phyloP scores from a whole-genome alignment of 495 filamentous ascomycete genomes.

The Neurospora sublineolata region DNA sequence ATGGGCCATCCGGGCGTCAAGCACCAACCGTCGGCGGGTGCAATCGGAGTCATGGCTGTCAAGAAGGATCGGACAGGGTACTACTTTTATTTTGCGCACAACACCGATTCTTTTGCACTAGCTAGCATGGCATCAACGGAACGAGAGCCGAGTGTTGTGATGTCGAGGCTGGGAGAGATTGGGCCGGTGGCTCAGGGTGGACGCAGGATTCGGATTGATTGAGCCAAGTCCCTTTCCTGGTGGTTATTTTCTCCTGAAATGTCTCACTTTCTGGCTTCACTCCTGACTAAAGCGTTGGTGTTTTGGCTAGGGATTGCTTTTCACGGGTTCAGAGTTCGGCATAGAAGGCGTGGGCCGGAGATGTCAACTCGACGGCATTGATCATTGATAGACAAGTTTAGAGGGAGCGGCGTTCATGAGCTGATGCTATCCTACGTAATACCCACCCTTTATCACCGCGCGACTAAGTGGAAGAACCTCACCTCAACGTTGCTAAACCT shows the following conservation, averaged over 20 bases:
- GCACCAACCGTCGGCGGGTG: slow-evolving; percentile 57
- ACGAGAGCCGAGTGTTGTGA: slow-evolving; percentile 57
- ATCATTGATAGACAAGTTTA: not conserved
- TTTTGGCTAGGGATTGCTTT: not conserved
- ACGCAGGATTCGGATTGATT: slow-evolving; percentile 32
- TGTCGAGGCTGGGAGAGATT: slow-evolving; percentile 55
- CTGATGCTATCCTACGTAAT: not conserved
- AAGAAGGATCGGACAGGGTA: slow-evolving; percentile 63
- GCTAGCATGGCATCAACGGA: slow-evolving; percentile 78
- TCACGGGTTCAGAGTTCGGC: not conserved
- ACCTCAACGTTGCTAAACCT: not conserved
- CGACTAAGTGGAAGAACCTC: not conserved
- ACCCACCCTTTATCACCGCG: not conserved
- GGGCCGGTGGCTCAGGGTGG: slow-evolving; percentile 35
- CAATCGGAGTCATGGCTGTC: slow-evolving; percentile 73
- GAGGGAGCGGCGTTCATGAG: not conserved
- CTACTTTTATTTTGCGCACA: slow-evolving; percentile 79
- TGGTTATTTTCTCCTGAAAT: not conserved
- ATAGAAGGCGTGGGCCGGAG: not conserved
- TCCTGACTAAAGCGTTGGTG: not conserved
- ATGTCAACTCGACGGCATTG: not conserved
- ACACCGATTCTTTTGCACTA: slow-evolving; percentile 83
- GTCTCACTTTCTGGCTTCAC: not conserved
- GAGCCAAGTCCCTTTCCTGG: not conserved
- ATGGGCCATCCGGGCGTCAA: slow-evolving; percentile 70